Evolutionary conservation across 1,284 basidiomycete species (phyloP).

Genomic region (Microbotryomycetes sp.): DNA sequence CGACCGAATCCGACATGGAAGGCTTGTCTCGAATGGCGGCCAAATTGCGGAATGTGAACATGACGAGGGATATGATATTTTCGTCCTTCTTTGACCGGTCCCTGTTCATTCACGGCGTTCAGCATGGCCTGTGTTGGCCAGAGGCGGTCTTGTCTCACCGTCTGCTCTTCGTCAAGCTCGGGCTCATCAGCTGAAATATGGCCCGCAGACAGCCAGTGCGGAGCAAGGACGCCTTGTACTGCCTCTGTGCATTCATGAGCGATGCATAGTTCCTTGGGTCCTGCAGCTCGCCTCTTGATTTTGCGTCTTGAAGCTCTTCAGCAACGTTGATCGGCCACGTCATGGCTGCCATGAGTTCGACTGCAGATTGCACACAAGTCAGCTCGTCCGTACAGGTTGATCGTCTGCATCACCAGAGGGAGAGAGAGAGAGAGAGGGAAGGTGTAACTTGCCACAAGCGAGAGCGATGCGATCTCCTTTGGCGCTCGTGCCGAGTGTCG

Average conservation of each 20-base stretch:
- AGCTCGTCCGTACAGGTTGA: background rate
- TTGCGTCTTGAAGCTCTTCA: conserved; percentile 71
- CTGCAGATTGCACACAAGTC: conserved; percentile 30
- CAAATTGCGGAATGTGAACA: conserved; percentile 83
- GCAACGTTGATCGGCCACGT: conserved; percentile 95
- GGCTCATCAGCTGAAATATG: conserved; percentile 41
- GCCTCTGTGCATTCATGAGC: conserved; percentile 65
- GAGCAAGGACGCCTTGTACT: conserved; percentile 63
- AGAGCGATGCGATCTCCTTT: conserved; percentile 64
- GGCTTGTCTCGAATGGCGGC: conserved; percentile 76
- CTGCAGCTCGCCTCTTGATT: conserved; percentile 50
- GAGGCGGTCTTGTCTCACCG: conserved; percentile 33
- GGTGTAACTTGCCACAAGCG: conserved; percentile 52
- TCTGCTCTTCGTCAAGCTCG: conserved; percentile 40
- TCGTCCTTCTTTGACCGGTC: conserved; percentile 69
- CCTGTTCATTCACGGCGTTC: conserved; percentile 18
- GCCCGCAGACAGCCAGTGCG: conserved; percentile 36
- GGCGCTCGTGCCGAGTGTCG: conserved; percentile 53
- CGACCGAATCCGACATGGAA: conserved; percentile 58
- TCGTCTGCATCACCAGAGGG: background rate
- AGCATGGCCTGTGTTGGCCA: conserved; percentile 38
- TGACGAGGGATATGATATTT: conserved; percentile 77
- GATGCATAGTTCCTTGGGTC: conserved; percentile 74
- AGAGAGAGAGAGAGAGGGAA: background rate
- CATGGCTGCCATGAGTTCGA: conserved; percentile 85